Percentiles rank a stretch among this genome's conserved stretches.
Conservation (phyloP, 1,284 basidiomycete species). For the Hypsizygus ulmarius region DNA sequence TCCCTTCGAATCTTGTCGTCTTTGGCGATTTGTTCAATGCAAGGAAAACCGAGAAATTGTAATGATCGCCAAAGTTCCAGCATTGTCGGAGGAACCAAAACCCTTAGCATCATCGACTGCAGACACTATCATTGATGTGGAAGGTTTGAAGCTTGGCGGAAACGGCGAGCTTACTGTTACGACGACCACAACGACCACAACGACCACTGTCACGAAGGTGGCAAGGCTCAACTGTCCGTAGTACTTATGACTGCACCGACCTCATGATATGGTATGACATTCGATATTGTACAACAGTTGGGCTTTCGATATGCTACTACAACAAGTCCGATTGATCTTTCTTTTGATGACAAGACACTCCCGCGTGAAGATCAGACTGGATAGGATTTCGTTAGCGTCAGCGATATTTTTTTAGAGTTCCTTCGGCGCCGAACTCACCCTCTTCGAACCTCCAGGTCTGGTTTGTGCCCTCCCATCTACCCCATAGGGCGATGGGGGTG, state of each 20-base stretch:
- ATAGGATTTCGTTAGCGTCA: no score
- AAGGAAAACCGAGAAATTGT: background rate
- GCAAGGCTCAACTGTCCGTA: slow-evolving; percentile 7
- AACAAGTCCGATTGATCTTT: no score
- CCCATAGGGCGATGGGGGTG: slow-evolving; percentile 23
- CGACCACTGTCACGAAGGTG: slow-evolving; percentile 26
- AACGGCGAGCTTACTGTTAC: slow-evolving; percentile 28
- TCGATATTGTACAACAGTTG: no score
- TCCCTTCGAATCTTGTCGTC: slow-evolving; percentile 15
- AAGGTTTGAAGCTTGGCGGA: slow-evolving; percentile 21
- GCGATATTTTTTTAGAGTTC: background rate
- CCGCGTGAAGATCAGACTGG: no score
- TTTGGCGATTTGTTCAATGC: slow-evolving; percentile 21
- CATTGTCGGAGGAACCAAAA: background rate
- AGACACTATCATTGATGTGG: slow-evolving; percentile 21
- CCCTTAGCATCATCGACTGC: slow-evolving; percentile 15
- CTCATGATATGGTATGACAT: background rate
- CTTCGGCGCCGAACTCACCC: slow-evolving; percentile 6
- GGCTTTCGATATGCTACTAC: no score
- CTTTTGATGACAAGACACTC: no score
- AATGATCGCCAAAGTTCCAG: background rate
- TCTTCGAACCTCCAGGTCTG: slow-evolving; percentile 25
- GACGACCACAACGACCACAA: slow-evolving; percentile 29
- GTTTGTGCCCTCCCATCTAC: slow-evolving; percentile 19
- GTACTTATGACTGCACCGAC: background rate